A percentile compares a stretch with the other conserved stretches of the same genome.
These are phyloP conservation scores for Passalora sequoiae DNA, from an alignment of 2,329 filamentous ascomycete genomes.

Conservation along the genomic window DNA sequence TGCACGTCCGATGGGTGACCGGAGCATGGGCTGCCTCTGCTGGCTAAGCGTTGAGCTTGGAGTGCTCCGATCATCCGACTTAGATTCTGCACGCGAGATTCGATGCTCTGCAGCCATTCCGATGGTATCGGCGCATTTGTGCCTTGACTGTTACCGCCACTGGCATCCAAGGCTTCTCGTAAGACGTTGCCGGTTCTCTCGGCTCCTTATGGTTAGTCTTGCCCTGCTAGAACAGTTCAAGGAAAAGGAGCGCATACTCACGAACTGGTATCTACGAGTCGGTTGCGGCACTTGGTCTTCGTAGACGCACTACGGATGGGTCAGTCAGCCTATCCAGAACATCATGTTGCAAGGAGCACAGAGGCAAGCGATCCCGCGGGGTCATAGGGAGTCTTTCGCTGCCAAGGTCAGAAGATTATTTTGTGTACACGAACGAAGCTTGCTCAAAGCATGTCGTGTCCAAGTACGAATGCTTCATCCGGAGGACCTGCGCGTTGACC, in stretches of 20 bases:
- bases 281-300: conserved; percentile 12
- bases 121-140: conserved; percentile 6
- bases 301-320: conserved; percentile 12
- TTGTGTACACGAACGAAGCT: too few relatives aligned
- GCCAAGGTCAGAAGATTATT: too few relatives aligned
- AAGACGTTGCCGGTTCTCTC: conserved; percentile 6
- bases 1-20: too few relatives aligned
- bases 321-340: conserved; percentile 4
- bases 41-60: background rate
- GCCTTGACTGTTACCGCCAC: background rate
- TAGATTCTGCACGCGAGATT: conserved; percentile 11
- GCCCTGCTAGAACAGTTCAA: background rate
- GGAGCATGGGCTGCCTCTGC: too few relatives aligned
- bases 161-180: conserved; percentile 8
- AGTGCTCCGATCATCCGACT: conserved; percentile 10
- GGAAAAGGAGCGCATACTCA: conserved; percentile 9
- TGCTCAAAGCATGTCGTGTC: too few relatives aligned
- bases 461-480: too few relatives aligned
- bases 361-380: too few relatives aligned
- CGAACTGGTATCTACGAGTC: conserved; percentile 14
- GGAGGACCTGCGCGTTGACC: too few relatives aligned
- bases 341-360: background rate
- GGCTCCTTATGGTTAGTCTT: conserved; percentile 4
- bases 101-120: conserved; percentile 11
- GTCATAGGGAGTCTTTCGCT: too few relatives aligned